Conservation (phyloP, 345 rosid species). For the Limnanthes douglasii region DNA sequence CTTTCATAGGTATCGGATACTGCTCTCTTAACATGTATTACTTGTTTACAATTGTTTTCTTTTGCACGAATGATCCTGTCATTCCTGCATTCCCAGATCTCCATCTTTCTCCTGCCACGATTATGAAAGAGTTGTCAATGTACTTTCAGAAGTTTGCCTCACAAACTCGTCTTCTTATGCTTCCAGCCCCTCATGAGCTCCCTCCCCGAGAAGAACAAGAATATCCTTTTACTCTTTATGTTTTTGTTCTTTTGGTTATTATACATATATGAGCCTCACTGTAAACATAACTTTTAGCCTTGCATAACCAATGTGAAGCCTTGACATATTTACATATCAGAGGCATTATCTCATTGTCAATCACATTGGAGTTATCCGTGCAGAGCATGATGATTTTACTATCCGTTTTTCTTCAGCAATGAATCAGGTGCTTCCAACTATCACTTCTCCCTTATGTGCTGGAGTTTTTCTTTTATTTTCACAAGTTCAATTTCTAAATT, state of each 20-base stretch:
- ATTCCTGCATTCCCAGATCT: constrained; percentile 99
- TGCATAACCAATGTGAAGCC: constrained; percentile 24
- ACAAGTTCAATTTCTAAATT: constrained; percentile 7
- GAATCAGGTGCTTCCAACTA: constrained; percentile 55
- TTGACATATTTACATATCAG: constrained; percentile 79
- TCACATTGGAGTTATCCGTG: constrained; percentile 83
- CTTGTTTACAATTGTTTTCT: constrained; percentile 6
- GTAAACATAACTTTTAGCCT: constrained; percentile 1
- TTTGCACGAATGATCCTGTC: constrained; percentile 86
- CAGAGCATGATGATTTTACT: constrained; percentile 94
- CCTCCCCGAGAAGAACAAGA: constrained; percentile 84
- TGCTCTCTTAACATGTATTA: too few species aligned
- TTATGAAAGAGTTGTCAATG: constrained; percentile 73
- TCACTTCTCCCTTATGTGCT: not conserved
- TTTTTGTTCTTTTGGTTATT: not conserved
- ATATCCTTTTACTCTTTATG: constrained; percentile 54
- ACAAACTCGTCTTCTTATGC: constrained; percentile 88
- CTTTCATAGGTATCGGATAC: too few species aligned
- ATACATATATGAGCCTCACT: constrained; percentile 6
- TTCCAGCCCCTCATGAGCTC: constrained; percentile 94
- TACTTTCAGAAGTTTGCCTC: constrained; percentile 76
- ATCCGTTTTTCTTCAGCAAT: constrained; percentile 85
- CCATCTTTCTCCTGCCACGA: constrained; percentile 97
- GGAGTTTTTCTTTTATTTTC: constrained; percentile 3
- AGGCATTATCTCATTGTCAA: constrained; percentile 75